A percentile compares a stretch with the other conserved stretches of the same genome.
phyloP scores from a whole-genome alignment of 169 alveolate genomes.

The Hepatocystis sp. region DNA sequence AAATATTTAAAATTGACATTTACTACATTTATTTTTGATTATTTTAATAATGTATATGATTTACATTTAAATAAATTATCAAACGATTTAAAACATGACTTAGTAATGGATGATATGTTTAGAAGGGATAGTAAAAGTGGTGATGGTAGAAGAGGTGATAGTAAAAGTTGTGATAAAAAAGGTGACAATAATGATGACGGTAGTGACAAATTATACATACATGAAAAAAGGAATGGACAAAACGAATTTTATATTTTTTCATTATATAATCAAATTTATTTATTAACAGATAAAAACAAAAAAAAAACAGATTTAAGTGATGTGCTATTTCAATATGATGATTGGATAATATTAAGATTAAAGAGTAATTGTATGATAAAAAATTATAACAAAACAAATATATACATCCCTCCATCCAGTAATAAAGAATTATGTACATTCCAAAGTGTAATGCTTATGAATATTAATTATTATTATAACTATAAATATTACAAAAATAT shows the following conservation, averaged over 20 bases:
- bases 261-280: slow-evolving; percentile 13
- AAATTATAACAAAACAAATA: no score
- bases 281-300: slow-evolving; percentile 33
- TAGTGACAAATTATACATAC: background rate
- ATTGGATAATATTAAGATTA: slow-evolving; percentile 21
- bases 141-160: background rate
- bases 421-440: slow-evolving; percentile 4
- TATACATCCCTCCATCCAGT: no score
- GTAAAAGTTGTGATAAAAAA: no score
- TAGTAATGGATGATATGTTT: slow-evolving; percentile 34
- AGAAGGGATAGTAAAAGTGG: slow-evolving; percentile 1
- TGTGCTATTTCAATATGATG: slow-evolving; percentile 31
- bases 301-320: background rate
- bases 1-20: slow-evolving; percentile 17
- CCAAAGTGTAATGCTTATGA: slow-evolving; percentile 28
- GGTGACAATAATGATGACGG: background rate
- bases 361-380: no score
- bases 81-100: slow-evolving; percentile 24
- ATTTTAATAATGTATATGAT: slow-evolving; percentile 36
- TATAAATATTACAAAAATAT: slow-evolving; percentile 29
- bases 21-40: slow-evolving; percentile 18
- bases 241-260: slow-evolving; percentile 39
- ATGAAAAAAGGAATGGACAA: background rate
- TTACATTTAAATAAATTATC: slow-evolving; percentile 15
- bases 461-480: slow-evolving; percentile 46